Percentiles rank a stretch among this genome's conserved stretches.
These are phyloP conservation scores for Cystobasidium tubakii DNA, from an alignment of 768 basidiomycete species.

Conservation along the genomic window DNA sequence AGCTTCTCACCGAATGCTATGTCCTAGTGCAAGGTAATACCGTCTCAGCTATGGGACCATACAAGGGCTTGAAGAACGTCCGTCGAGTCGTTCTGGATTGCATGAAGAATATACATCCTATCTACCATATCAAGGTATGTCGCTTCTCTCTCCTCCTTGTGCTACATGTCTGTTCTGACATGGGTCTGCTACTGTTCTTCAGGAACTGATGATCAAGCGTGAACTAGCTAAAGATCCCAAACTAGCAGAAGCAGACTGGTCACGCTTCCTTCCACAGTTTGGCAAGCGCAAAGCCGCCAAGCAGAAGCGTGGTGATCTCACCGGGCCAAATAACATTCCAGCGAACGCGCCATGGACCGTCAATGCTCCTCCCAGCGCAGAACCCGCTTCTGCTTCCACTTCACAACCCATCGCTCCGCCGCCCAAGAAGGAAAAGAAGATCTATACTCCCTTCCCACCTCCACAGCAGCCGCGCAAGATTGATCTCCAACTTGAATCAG, in stretches of 20 bases:
- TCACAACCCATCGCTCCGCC: not conserved
- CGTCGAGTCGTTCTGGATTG: conserved; percentile 93
- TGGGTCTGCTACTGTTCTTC: not conserved
- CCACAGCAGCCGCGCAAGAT: conserved; percentile 74
- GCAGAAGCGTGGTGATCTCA: conserved; percentile 52
- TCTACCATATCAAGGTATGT: conserved; percentile 90
- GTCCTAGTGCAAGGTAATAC: conserved; percentile 97
- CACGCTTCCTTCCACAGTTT: conserved; percentile 94
- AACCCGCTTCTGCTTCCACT: not conserved
- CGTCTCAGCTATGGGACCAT: conserved; percentile 94
- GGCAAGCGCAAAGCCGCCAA: conserved; percentile 78
- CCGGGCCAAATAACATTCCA: conserved; percentile 19
- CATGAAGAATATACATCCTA: conserved; percentile 99
- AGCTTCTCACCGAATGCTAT: conserved; percentile 90
- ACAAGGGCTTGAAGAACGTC: conserved; percentile 92
- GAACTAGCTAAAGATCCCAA: conserved; percentile 98
- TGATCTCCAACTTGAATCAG: conserved; percentile 88
- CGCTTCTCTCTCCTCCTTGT: not conserved
- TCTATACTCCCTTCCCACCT: conserved; percentile 85
- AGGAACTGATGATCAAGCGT: conserved; percentile 98
- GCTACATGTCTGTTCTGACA: not conserved
- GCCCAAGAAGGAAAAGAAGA: conserved; percentile 82
- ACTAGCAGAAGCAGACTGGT: conserved; percentile 88
- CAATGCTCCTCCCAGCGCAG: not conserved
- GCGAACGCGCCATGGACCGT: not conserved